These are phyloP conservation scores for Trichoderma orchidacearum DNA, from an alignment of 495 filamentous ascomycete species.

Conservation along the genomic window DNA sequence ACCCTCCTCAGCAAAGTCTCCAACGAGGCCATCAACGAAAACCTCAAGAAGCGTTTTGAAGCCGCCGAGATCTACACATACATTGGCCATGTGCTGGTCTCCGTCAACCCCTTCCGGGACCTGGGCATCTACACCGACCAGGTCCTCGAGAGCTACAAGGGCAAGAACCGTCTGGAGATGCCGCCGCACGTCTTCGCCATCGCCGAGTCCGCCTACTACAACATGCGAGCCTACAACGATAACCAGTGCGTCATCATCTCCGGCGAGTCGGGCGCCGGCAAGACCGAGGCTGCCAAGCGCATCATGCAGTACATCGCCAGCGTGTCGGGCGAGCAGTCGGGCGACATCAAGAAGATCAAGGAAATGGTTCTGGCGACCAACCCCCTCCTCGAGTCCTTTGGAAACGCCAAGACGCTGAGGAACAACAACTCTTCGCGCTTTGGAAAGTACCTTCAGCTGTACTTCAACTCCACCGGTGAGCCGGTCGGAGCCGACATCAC, in stretches of 20 bases:
- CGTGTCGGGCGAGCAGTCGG: slow-evolving; percentile 77
- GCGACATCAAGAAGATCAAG: slow-evolving; percentile 94
- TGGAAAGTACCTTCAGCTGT: slow-evolving; percentile 95
- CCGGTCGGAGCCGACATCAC: slow-evolving; percentile 96
- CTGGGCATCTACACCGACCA: slow-evolving; percentile 95
- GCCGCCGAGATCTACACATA: slow-evolving; percentile 98
- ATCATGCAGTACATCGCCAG: slow-evolving; percentile 99
- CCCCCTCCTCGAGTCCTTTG: slow-evolving; percentile 92
- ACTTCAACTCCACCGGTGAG: slow-evolving; percentile 89
- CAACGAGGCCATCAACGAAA: slow-evolving; percentile 98
- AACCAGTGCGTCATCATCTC: slow-evolving; percentile 99
- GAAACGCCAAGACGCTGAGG: slow-evolving; percentile 92
- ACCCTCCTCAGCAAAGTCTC: slow-evolving; percentile 96
- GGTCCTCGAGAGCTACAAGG: slow-evolving; percentile 80
- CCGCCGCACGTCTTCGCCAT: slow-evolving; percentile 97
- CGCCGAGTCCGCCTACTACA: slow-evolving; percentile 93
- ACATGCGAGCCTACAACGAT: slow-evolving; percentile 99
- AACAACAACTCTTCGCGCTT: slow-evolving; percentile 99
- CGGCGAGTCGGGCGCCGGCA: slow-evolving; percentile 95
- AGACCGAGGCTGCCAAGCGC: slow-evolving; percentile 98
- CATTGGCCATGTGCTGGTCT: slow-evolving; percentile 98
- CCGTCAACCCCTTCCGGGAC: slow-evolving; percentile 97
- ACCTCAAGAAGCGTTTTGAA: slow-evolving; percentile 93
- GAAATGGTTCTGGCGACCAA: slow-evolving; percentile 99
- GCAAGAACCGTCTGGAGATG: slow-evolving; percentile 91